Evolutionary conservation across 1,284 basidiomycete species (phyloP), one percentile per base, ranked within the genome.

Genomic region (Laetiporus sulphureus): DNA sequence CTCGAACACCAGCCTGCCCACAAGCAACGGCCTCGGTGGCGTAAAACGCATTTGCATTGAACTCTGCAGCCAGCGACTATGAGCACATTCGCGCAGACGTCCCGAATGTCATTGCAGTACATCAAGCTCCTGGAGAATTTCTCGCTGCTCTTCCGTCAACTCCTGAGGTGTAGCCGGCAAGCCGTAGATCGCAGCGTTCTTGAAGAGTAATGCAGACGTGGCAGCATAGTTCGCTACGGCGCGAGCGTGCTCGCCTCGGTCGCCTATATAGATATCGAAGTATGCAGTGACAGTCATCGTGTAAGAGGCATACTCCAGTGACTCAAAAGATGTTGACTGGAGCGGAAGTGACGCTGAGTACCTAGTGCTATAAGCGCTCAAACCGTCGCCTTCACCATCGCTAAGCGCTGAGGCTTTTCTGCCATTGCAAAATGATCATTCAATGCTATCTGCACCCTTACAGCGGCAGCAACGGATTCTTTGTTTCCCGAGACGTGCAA

Each of bases 221-320:
- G 54, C 49, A 13, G 61, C 54, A 36, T 67, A 69, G 35, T 54
- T 54, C 3, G 54, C 44, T 36, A 59, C 49, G 11, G 56, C 50
- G 5, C 54, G 51, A n/a, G 58, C 57, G 39, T 66, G 56, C 19
- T 45, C 54, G 24, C 58, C 59, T 18, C 53, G 38, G 47, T 71
- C 57, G 19, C 71, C 71, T 19, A 67, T 64, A 47, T 48, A 64
- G 16, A 72, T 51, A 45, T 72, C 68, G 23, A 73, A 61, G 48
- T 62, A 71, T 10, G 39, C 24, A n/a, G 41, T 40, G 11, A 32
- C 11, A 38, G 43, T 46, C 22, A 16, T 35, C 24, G 13, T n/a
- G n/a, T n/a, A n/a, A n/a, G n/a, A n/a, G n/a, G n/a, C n/a, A n/a
- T n/a, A n/a, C n/a, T n/a, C n/a, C n/a, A n/a, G n/a, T n/a, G n/a